A percentile compares a stretch with the other conserved stretches of the same genome.
Evolutionary conservation across 208 protist genomes (phyloP).

Genomic region (Sergeia podlipaevii): DNA sequence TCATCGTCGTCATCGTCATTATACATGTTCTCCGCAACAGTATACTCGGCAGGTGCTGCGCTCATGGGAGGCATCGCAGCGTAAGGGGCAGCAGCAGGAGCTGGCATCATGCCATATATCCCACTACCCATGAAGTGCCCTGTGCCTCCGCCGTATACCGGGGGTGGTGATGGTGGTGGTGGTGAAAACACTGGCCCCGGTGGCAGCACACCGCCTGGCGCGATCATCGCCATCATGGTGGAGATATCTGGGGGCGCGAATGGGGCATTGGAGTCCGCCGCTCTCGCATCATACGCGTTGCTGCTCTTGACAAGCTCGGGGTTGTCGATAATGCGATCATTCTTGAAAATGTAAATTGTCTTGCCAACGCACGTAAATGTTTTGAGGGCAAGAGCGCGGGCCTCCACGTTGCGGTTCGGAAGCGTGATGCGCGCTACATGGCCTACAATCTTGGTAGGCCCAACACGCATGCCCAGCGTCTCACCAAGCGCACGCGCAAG

Average conservation of each 20-base stretch:
- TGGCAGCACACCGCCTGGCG: too few relatives aligned
- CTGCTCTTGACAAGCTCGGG: conserved; percentile 10
- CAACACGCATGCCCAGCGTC: conserved; percentile 73
- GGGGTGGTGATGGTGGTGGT: too few relatives aligned
- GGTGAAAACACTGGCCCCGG: too few relatives aligned
- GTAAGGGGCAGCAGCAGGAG: too few relatives aligned
- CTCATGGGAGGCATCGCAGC: too few relatives aligned
- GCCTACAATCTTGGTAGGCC: conserved; percentile 80
- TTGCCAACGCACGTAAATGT: conserved; percentile 72
- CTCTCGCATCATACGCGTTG: neutral
- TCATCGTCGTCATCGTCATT: too few relatives aligned
- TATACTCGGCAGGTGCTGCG: too few relatives aligned
- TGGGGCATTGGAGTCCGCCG: neutral
- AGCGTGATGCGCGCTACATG: conserved; percentile 77
- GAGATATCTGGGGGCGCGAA: neutral
- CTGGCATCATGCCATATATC: too few relatives aligned
- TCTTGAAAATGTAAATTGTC: conserved; percentile 83
- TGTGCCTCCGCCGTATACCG: too few relatives aligned
- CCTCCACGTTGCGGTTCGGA: conserved; percentile 79
- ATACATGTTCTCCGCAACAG: too few relatives aligned
- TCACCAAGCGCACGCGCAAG: conserved; percentile 82
- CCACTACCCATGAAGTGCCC: too few relatives aligned
- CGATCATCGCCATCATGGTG: neutral
- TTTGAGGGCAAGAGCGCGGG: conserved; percentile 70
- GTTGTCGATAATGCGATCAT: conserved; percentile 88